phyloP scores from a whole-genome alignment of 1,284 basidiomycete genomes.

The Rhodofomes roseus region DNA sequence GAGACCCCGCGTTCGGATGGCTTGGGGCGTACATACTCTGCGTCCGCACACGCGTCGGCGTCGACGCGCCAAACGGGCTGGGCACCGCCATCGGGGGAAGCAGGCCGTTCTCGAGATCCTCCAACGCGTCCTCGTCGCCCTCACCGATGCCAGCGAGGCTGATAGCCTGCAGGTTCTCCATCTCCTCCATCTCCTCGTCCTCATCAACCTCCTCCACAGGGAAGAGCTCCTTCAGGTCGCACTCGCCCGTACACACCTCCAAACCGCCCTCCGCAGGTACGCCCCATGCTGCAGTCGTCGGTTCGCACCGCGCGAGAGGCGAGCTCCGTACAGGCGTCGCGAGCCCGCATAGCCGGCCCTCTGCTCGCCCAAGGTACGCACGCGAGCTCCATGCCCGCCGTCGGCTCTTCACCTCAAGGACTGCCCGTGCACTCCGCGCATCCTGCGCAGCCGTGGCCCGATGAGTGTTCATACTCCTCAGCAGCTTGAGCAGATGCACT shows the following conservation, averaged over 20 bases:
- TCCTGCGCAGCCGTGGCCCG: slow-evolving; percentile 35
- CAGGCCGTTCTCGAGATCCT: slow-evolving; percentile 16
- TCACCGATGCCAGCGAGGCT: slow-evolving; percentile 5
- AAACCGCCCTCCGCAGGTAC: slow-evolving; percentile 3
- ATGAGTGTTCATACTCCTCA: slow-evolving; percentile 34
- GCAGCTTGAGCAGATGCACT: slow-evolving; percentile 37
- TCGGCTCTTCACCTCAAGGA: slow-evolving; percentile 47
- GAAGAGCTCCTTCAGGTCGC: slow-evolving; percentile 33
- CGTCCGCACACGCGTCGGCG: slow-evolving; percentile 26
- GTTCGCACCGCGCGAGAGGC: slow-evolving; percentile 33
- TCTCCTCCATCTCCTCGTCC: slow-evolving; percentile 23
- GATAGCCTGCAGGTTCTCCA: slow-evolving; percentile 7
- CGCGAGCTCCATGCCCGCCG: slow-evolving; percentile 54
- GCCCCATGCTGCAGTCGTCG: slow-evolving; percentile 19
- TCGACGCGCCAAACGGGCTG: slow-evolving; percentile 10
- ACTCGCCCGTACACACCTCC: slow-evolving; percentile 22
- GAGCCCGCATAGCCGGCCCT: slow-evolving; percentile 33
- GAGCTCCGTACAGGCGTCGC: slow-evolving; percentile 41
- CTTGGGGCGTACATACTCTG: slow-evolving; percentile 23
- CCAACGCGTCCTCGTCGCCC: slow-evolving; percentile 16
- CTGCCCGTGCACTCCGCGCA: slow-evolving; percentile 34
- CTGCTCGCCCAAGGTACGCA: slow-evolving; percentile 30
- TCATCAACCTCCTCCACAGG: slow-evolving; percentile 48
- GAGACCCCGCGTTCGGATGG: slow-evolving; percentile 10
- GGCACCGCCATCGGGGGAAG: slow-evolving; percentile 7